These are phyloP conservation scores for Candida ulmi DNA, from an alignment of 805 yeast genomes.

Conservation along the genomic window DNA sequence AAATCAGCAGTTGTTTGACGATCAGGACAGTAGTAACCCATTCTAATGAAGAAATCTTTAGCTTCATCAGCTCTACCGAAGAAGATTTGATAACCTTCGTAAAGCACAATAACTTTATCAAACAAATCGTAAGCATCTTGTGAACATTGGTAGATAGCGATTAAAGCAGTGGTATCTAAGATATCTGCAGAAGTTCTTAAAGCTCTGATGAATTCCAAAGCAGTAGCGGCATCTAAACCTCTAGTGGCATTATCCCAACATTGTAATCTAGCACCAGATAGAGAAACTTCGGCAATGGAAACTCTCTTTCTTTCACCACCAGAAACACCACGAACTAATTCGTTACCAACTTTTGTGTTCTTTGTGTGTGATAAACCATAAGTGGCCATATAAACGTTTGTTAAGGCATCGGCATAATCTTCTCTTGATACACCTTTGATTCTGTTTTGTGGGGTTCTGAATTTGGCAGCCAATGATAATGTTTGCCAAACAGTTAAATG, in stretches of 20 bases:
- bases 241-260: conserved; percentile 62
- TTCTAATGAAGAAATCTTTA: conserved; percentile 39
- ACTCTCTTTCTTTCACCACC: conserved; percentile 77
- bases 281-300: conserved; percentile 60
- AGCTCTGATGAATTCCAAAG: conserved; percentile 50
- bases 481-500: conserved; percentile 59
- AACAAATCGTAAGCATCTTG: conserved; percentile 50
- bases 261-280: conserved; percentile 42
- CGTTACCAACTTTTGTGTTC: conserved; percentile 63
- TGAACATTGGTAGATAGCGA: conserved; percentile 59
- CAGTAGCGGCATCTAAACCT: conserved; percentile 61
- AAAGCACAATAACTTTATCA: conserved; percentile 46
- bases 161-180: conserved; percentile 45
- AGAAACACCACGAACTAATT: conserved; percentile 62
- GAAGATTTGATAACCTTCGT: conserved; percentile 52
- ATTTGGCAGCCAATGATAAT: conserved; percentile 45
- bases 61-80: conserved; percentile 44
- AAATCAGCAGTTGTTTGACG: conserved; percentile 59
- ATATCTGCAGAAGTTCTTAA: conserved; percentile 46
- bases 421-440: conserved; percentile 46
- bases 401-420: conserved; percentile 40
- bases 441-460: conserved; percentile 54
- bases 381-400: conserved; percentile 48
- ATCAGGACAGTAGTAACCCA: conserved; percentile 53
- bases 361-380: conserved; percentile 49